Evolutionary conservation across 2,329 filamentous ascomycete species (phyloP).

Genomic region (Corynespora cassiicola): DNA sequence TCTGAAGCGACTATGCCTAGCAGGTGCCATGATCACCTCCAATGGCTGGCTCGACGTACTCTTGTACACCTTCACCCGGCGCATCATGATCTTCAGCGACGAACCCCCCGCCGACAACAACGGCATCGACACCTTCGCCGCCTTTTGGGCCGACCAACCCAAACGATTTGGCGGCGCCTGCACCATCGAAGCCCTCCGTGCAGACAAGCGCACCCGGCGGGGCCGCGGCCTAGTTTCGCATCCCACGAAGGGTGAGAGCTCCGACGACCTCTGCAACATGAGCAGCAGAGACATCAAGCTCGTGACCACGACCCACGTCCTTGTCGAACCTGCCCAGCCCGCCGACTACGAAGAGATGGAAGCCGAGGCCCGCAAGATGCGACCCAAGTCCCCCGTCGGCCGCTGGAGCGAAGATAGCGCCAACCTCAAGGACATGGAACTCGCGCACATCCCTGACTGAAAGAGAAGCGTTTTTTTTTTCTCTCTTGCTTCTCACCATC

Average conservation of each 20-base stretch:
- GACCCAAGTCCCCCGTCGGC: constrained; percentile 33
- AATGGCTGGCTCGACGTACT: constrained; percentile 66
- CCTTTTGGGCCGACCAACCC: constrained; percentile 38
- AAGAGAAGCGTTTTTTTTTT: constrained; percentile 1
- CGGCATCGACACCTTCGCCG: constrained; percentile 44
- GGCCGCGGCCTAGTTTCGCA: constrained; percentile 25
- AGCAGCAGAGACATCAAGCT: constrained; percentile 40
- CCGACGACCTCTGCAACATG: constrained; percentile 31
- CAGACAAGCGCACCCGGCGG: constrained; percentile 9
- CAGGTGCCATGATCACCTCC: constrained; percentile 63
- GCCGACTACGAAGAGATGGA: constrained; percentile 43
- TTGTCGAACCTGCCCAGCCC: constrained; percentile 37
- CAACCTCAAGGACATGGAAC: constrained; percentile 22
- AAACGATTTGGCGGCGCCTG: constrained; percentile 55
- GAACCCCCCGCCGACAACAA: constrained; percentile 47
- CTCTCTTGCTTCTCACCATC: too few relatives aligned
- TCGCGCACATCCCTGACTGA: constrained; percentile 21
- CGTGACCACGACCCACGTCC: constrained; percentile 41
- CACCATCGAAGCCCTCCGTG: constrained; percentile 44
- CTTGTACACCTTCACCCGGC: constrained; percentile 64
- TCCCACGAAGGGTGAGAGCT: constrained; percentile 24
- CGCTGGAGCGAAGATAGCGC: constrained; percentile 43
- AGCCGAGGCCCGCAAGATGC: constrained; percentile 24
- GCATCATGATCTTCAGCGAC: constrained; percentile 60
- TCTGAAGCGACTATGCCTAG: constrained; percentile 56